Evolutionary conservation across 2,329 filamentous ascomycete species (phyloP), one percentile per base, ranked within the genome.

Genomic region (Ceratocystis cubensis): DNA sequence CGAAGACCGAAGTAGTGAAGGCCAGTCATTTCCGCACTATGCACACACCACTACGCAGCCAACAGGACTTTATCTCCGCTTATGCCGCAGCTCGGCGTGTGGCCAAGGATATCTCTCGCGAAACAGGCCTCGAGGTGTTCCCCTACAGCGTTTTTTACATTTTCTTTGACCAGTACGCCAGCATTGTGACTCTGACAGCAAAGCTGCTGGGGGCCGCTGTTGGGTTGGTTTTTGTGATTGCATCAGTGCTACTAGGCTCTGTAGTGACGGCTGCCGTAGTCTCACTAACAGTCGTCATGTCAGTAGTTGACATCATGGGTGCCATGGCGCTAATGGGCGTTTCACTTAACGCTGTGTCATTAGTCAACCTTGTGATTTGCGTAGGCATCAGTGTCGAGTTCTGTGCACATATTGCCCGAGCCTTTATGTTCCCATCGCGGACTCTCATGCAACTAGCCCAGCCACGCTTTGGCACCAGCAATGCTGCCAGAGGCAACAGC

Each of bases 131-230:
- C 25, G 86, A 94, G 28, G 87, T 99, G 2, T 99, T 99, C 81
- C 91, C 94, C 0, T 99, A 99, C 78, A 95, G 90, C 71, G 87
- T 96, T 69, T 96, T 96, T 75, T 99, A 99, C 78, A 92, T 99
- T 74, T 99, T 97, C 82, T 99, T 99, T 74, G 94, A 99, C 74
- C 94, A 97, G 74, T 99, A 99, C 73, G 83, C 90, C 5, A 84
- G 84, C 67, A 97, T 99, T 69, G 85, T 96, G 22, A 81, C 82
- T 10, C 81, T 97, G 3, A 92, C 93, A 0, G 87, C 83, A 0
- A 84, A 87, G 0, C 83, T 99, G 0, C 82, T 99, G 37, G 88
- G 88, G 50, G 88, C 89, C 2, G 93, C 91, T 0, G 80, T 97
- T 15, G 89, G 82, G 30, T 89, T 96, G 70, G 96, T 97, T 68